Conservation (phyloP, 2,329 filamentous ascomycete genomes). For the Hortaea sp. region DNA sequence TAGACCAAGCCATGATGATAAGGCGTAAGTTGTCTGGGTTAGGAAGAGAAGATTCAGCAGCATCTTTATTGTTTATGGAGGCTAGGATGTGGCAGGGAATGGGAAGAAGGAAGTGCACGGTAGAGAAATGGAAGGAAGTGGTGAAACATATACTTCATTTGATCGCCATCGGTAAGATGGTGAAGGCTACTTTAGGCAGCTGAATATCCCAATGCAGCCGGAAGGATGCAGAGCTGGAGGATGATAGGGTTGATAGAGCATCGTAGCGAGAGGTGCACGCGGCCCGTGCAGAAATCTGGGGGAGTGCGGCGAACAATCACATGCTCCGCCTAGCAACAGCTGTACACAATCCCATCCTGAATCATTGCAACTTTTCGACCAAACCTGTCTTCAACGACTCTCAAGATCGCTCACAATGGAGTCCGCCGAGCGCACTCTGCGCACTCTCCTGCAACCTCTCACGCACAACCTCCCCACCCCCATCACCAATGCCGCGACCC, state of each 20-base stretch:
- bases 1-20: neutral
- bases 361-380: neutral
- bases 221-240: no score
- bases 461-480: conserved; percentile 52
- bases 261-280: no score
- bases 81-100: neutral
- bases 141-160: no score
- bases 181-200: no score
- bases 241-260: no score
- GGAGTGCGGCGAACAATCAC: no score
- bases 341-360: neutral
- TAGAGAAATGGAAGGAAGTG: no score
- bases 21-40: neutral
- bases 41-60: neutral
- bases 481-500: conserved; percentile 62
- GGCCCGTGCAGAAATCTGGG: no score
- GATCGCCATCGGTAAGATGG: no score
- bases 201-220: no score
- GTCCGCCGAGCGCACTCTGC: conserved; percentile 33
- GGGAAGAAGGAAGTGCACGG: neutral
- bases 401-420: conserved; percentile 29
- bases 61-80: neutral
- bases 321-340: neutral
- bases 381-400: no score
- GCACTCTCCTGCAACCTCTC: conserved; percentile 33